These are phyloP conservation scores for Pseudognaphalium luteoalbum DNA, from an alignment of 129 eudicot species.

Conservation along the genomic window DNA sequence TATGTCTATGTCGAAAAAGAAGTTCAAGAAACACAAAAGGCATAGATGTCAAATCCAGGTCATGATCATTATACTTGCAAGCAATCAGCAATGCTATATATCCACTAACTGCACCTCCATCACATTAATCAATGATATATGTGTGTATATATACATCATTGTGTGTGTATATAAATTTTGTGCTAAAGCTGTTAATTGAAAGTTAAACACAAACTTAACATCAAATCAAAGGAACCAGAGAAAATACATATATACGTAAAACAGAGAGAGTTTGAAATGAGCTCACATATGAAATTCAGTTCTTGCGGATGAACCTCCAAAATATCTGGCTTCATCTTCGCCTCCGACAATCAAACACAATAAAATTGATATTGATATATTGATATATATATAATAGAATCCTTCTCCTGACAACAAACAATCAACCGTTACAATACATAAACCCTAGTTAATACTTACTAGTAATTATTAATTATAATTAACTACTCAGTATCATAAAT, in stretches of 20 bases:
- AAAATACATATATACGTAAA: neutral
- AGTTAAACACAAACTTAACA: neutral
- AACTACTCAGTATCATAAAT: neutral
- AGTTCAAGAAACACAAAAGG: neutral
- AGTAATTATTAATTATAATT: neutral
- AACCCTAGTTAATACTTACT: slow-evolving; percentile 25
- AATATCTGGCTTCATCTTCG: slow-evolving; percentile 48
- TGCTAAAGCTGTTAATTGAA: neutral
- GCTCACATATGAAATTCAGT: slow-evolving; percentile 52
- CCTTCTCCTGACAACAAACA: slow-evolving; percentile 32
- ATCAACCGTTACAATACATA: slow-evolving; percentile 2
- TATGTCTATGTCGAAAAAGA: neutral
- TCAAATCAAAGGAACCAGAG: slow-evolving; percentile 2
- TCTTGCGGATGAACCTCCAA: slow-evolving; percentile 65
- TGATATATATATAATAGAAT: neutral
- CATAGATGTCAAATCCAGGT: neutral
- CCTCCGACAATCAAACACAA: slow-evolving; percentile 26
- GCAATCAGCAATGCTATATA: slow-evolving; percentile 5
- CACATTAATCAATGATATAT: neutral
- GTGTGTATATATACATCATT: too few relatives aligned
- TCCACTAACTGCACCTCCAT: neutral
- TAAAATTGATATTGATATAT: neutral
- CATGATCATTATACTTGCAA: slow-evolving; percentile 9
- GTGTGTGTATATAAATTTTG: neutral
- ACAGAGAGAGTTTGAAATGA: slow-evolving; percentile 4